Percentiles rank a stretch among this genome's conserved stretches.
Evolutionary conservation across 176 grass and related monocot genomes (phyloP).

Genomic region (Lolium multiflorum): DNA sequence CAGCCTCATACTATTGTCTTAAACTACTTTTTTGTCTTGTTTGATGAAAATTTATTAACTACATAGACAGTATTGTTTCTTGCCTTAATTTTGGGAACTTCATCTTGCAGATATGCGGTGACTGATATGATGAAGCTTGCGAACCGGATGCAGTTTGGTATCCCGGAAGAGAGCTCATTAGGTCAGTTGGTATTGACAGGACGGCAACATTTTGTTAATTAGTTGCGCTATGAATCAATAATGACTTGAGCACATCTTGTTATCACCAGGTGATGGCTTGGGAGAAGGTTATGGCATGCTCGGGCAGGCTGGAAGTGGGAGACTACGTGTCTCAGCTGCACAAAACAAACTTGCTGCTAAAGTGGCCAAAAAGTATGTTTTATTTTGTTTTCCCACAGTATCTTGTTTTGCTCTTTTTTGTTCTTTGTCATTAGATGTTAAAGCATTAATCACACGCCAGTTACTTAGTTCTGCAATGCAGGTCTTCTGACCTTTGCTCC

Average conservation of each 20-base stretch:
- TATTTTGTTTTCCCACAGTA: conserved; percentile 3
- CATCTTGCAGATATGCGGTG: conserved; percentile 74
- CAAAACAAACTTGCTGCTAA: conserved; percentile 72
- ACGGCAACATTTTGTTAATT: neutral
- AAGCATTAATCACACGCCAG: neutral
- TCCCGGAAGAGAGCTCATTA: conserved; percentile 89
- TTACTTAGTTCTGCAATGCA: neutral
- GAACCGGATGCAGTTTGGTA: conserved; percentile 86
- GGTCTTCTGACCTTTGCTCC: neutral
- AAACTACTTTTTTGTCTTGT: conserved; percentile 3
- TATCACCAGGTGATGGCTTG: conserved; percentile 78
- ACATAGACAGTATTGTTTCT: neutral
- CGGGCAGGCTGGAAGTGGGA: conserved; percentile 91
- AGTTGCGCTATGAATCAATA: neutral
- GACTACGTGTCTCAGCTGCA: conserved; percentile 71
- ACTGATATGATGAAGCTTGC: conserved; percentile 94
- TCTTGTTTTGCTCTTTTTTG: conserved; percentile 13
- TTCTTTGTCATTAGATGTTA: neutral
- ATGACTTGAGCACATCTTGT: conserved; percentile 34
- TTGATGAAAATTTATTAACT: neutral
- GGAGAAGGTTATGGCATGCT: conserved; percentile 94
- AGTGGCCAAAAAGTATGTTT: conserved; percentile 76
- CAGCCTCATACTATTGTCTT: neutral
- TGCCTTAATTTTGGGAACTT: conserved; percentile 11
- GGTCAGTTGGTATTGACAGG: conserved; percentile 50